Evolutionary conservation across 371 early-diverging fungal species (phyloP).

Genomic region (Mortierella sp.): DNA sequence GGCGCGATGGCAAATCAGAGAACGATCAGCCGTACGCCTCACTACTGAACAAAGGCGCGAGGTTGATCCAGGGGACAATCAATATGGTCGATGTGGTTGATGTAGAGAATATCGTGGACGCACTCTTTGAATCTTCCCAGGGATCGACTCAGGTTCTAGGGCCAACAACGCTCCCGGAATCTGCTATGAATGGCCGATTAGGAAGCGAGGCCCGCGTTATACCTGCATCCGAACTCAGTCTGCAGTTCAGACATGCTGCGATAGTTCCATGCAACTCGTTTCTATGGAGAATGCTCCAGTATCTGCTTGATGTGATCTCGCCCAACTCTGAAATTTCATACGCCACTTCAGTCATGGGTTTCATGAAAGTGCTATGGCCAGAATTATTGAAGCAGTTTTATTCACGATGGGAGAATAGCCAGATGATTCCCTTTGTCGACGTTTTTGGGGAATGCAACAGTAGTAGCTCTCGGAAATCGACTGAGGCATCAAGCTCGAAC

Average conservation of each 20-base stretch:
- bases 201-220: slow-evolving; percentile 17
- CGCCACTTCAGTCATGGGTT: slow-evolving; percentile 66
- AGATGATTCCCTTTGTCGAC: slow-evolving; percentile 64
- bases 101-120: slow-evolving; percentile 52
- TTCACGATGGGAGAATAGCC: slow-evolving; percentile 76
- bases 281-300: slow-evolving; percentile 77
- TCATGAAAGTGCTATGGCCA: slow-evolving; percentile 76
- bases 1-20: not conserved
- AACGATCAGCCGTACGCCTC: slow-evolving; percentile 15
- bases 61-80: slow-evolving; percentile 38
- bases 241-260: slow-evolving; percentile 65
- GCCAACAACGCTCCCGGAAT: not conserved
- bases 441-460: slow-evolving; percentile 52
- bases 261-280: slow-evolving; percentile 77
- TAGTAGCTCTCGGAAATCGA: slow-evolving; percentile 9
- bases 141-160: not conserved
- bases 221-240: slow-evolving; percentile 59
- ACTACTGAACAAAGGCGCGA: slow-evolving; percentile 36
- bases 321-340: slow-evolving; percentile 57
- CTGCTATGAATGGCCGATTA: not conserved
- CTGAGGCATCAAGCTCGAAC: not conserved
- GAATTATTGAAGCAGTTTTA: slow-evolving; percentile 72
- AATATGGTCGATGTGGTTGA: slow-evolving; percentile 48
- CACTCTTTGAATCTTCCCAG: slow-evolving; percentile 22
- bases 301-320: slow-evolving; percentile 68